Conservation (phyloP, 495 filamentous ascomycete genomes). For the Penicillium canescens region DNA sequence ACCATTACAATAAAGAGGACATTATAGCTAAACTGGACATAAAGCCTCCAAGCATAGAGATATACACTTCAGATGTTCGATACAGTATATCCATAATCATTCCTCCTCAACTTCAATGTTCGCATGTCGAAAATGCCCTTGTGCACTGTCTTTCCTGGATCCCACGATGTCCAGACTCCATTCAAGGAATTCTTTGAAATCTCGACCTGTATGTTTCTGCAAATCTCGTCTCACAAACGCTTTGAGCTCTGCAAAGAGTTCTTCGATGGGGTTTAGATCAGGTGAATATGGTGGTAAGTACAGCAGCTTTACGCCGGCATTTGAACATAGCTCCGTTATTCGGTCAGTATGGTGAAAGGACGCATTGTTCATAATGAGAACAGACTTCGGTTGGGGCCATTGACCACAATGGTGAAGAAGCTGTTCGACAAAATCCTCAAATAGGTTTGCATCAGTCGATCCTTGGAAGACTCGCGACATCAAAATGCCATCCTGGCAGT, state of each 20-base stretch:
- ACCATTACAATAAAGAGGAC: no score
- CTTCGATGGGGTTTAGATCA: slow-evolving; percentile 18
- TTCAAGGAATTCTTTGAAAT: background rate
- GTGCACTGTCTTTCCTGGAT: no score
- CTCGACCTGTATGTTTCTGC: background rate
- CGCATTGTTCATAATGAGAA: background rate
- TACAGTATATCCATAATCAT: no score
- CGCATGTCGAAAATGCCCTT: no score
- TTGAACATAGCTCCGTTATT: slow-evolving; percentile 29
- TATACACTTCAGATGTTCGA: no score
- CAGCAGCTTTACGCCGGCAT: slow-evolving; percentile 31
- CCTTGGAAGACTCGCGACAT: background rate
- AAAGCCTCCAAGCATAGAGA: no score
- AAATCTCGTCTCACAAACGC: background rate
- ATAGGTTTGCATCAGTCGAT: background rate
- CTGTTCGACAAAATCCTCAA: background rate
- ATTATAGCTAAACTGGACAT: no score
- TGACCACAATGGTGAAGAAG: background rate
- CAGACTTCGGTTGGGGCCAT: background rate
- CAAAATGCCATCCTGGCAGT: background rate
- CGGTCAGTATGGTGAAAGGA: slow-evolving; percentile 4
- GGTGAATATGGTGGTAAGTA: slow-evolving; percentile 20
- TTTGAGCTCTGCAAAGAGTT: slow-evolving; percentile 12
- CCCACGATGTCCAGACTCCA: no score
- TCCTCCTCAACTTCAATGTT: no score